phyloP scores from a whole-genome alignment of 2,329 filamentous ascomycete genomes.

The Colletotrichum paranaense region DNA sequence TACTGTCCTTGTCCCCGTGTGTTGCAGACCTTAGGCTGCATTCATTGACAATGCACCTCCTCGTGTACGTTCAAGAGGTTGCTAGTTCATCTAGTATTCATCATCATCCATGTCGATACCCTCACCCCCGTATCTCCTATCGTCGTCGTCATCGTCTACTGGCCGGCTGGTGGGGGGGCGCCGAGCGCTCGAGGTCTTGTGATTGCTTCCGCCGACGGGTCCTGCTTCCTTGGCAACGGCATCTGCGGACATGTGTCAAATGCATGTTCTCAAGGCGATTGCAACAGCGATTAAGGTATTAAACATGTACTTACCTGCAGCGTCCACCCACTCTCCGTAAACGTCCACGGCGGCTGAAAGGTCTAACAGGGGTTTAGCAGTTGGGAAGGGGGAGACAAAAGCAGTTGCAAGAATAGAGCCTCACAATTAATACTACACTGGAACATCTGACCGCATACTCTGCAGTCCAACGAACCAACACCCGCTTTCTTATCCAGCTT shows the following conservation, averaged over 20 bases:
- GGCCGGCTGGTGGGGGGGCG: constrained; percentile 39
- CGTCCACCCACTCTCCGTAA: constrained; percentile 98
- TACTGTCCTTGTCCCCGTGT: not conserved
- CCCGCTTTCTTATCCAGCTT: constrained; percentile 95
- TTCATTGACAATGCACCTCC: too few relatives aligned
- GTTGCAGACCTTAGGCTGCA: not conserved
- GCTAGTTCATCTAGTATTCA: constrained; percentile 57
- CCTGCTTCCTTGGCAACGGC: constrained; percentile 61
- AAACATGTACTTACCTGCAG: constrained; percentile 61
- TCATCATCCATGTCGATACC: constrained; percentile 66
- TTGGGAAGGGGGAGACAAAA: constrained; percentile 13
- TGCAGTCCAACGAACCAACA: constrained; percentile 87
- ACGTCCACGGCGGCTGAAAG: constrained; percentile 93
- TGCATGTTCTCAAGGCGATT: not conserved
- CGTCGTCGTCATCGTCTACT: constrained; percentile 59
- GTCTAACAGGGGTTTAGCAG: constrained; percentile 62
- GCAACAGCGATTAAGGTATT: not conserved
- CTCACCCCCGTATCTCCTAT: constrained; percentile 63
- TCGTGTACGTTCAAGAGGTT: not conserved
- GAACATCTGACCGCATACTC: constrained; percentile 92
- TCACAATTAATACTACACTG: constrained; percentile 93
- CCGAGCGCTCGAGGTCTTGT: constrained; percentile 22
- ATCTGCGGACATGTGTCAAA: constrained; percentile 46
- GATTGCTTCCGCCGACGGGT: constrained; percentile 17
- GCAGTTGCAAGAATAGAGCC: constrained; percentile 43